Base-by-base conservation (phyloP, 75 land plant genomes). In the Gnetum montanum region DNA sequence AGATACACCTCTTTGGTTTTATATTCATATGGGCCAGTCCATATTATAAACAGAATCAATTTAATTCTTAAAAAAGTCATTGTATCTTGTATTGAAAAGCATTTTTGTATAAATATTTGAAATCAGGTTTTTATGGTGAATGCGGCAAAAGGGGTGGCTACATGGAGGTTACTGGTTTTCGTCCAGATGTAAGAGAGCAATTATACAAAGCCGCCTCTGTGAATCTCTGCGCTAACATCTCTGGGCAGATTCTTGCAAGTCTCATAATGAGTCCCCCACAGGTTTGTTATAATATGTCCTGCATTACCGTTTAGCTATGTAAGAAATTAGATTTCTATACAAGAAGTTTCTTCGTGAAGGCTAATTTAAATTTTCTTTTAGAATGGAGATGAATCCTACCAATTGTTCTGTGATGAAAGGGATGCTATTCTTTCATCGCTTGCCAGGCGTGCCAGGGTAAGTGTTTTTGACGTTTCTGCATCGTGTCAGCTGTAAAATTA, bases 81-180 rank as follows among this genome's bases (percentile, higher is more conserved):
- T n/a, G n/a, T n/a, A n/a, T n/a, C n/a, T n/a, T n/a, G n/a, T n/a
- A n/a, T n/a, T n/a, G n/a, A n/a, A n/a, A n/a, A n/a, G n/a, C n/a
- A n/a, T n/a, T n/a, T n/a, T n/a, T n/a, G n/a, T n/a, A n/a, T n/a
- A n/a, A n/a, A n/a, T n/a, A n/a, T n/a, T n/a, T n/a, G n/a, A n/a
- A n/a, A n/a, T n/a, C 70, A 94, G 99, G 99, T 0, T 95, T 86
- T 57, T 74, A 95, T 77, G 99, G 99, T 16, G 99, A 95, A 56
- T 90, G 99, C 73, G 99, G 99, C 60, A 88, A 80, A 76, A 63
- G 99, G 68, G 99, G 99, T 52, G 99, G 99, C 40, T 95, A 95
- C 71, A 86, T 95, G 96, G 99, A 95, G 67, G 79, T 95, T 6
- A 90, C 92, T 58, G 99, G 99, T 28, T 65, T 95, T 33, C 66